Evolutionary conservation across 768 basidiomycete species (phyloP).

Genomic region (Plicaturopsis crispa): DNA sequence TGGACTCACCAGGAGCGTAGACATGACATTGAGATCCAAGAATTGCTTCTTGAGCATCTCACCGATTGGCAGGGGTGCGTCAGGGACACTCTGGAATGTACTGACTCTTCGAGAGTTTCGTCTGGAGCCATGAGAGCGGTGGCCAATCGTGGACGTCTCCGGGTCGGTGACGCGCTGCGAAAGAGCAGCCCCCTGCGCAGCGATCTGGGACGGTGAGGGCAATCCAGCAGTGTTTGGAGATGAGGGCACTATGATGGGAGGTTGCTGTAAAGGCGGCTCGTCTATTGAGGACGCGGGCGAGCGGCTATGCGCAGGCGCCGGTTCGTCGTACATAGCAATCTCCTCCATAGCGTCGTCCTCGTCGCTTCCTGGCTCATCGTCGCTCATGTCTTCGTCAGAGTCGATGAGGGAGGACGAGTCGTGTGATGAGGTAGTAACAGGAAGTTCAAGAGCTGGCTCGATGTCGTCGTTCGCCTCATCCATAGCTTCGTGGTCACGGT

Average conservation of each 20-base stretch:
- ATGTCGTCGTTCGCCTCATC: slow-evolving; percentile 51
- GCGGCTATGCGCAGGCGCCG: slow-evolving; percentile 24
- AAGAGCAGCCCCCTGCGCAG: slow-evolving; percentile 16
- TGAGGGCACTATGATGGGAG: slow-evolving; percentile 20
- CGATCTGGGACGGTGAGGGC: slow-evolving; percentile 21
- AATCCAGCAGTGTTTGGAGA: slow-evolving; percentile 21
- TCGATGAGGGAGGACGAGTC: slow-evolving; percentile 45
- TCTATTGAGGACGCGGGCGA: slow-evolving; percentile 18
- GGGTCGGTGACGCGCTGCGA: slow-evolving; percentile 18
- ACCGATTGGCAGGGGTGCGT: slow-evolving; percentile 49
- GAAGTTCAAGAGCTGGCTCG: slow-evolving; percentile 61
- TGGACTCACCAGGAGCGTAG: slow-evolving; percentile 65
- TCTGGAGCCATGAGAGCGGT: slow-evolving; percentile 40
- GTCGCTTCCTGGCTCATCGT: slow-evolving; percentile 62
- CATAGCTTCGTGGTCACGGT: slow-evolving; percentile 45
- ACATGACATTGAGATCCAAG: slow-evolving; percentile 64
- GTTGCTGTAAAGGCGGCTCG: slow-evolving; percentile 26
- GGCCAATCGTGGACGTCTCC: slow-evolving; percentile 19
- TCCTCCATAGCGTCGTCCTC: slow-evolving; percentile 87
- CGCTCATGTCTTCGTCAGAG: slow-evolving; percentile 77
- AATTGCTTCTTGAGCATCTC: slow-evolving; percentile 77
- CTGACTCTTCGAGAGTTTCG: slow-evolving; percentile 44
- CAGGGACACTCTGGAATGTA: slow-evolving; percentile 23
- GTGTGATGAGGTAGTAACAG: slow-evolving; percentile 47
- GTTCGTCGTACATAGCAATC: slow-evolving; percentile 66